phyloP scores from a whole-genome alignment of 2,329 filamentous ascomycete genomes.

The Lachnellula suecica region DNA sequence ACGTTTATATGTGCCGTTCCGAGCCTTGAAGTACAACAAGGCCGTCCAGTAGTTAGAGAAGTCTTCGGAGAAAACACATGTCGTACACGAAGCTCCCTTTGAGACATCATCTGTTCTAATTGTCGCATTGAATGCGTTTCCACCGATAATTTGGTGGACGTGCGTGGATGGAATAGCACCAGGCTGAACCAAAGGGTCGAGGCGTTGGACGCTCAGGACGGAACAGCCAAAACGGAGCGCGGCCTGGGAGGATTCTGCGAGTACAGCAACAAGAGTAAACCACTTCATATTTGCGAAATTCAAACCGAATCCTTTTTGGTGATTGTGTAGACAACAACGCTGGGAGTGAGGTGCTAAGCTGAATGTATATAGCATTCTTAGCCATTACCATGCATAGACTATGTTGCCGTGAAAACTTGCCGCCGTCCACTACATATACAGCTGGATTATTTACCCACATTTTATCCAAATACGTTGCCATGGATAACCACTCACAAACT shows the following conservation, averaged over 20 bases:
- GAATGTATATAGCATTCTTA: not conserved
- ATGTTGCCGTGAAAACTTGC: not conserved
- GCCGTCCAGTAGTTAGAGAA: conserved; percentile 67
- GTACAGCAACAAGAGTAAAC: not conserved
- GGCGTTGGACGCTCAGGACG: not conserved
- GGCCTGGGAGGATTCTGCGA: not conserved
- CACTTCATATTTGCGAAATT: not conserved
- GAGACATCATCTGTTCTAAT: conserved; percentile 5
- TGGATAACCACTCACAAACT: not conserved
- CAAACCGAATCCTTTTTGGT: not conserved
- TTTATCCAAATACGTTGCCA: not conserved
- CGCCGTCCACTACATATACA: not conserved
- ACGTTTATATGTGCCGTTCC: conserved; percentile 53
- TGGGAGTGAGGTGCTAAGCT: not conserved
- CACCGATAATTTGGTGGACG: not conserved
- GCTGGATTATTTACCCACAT: not conserved
- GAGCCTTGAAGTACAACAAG: conserved; percentile 50
- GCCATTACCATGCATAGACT: not conserved
- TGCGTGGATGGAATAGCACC: not conserved
- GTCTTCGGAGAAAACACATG: conserved; percentile 59
- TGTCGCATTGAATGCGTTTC: conserved; percentile 3
- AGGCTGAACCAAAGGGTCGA: not conserved
- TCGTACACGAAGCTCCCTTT: conserved; percentile 50
- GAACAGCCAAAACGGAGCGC: not conserved
- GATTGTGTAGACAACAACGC: not conserved